A percentile compares a stretch with the other conserved stretches of the same genome.
Evolutionary conservation across 2,329 filamentous ascomycete genomes (phyloP).

Genomic region (Pseudogymnoascus sp.): DNA sequence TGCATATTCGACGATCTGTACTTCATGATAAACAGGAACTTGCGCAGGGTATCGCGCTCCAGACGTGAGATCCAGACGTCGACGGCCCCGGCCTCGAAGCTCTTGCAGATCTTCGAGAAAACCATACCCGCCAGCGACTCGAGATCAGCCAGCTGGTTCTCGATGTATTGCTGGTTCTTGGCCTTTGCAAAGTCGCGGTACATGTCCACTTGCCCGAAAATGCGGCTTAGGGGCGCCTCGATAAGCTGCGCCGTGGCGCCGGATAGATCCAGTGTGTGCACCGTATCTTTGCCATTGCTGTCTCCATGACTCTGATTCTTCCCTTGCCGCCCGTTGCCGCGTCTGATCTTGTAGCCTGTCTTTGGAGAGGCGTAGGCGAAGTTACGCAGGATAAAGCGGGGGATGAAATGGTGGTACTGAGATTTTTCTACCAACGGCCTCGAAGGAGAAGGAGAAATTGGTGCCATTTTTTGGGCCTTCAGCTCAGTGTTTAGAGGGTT

Average conservation of each 20-base stretch:
- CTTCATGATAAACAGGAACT: slow-evolving; percentile 39
- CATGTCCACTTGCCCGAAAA: slow-evolving; percentile 28
- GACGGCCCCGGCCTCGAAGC: slow-evolving; percentile 18
- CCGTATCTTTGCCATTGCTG: slow-evolving; percentile 15
- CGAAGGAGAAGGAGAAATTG: no score
- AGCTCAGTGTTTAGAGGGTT: neutral
- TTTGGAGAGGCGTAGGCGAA: slow-evolving; percentile 21
- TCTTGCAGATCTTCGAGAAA: slow-evolving; percentile 19
- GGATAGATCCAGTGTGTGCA: slow-evolving; percentile 21
- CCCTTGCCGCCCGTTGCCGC: neutral
- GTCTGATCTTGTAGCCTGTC: slow-evolving; percentile 6
- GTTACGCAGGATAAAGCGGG: slow-evolving; percentile 30
- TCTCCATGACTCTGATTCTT: no score
- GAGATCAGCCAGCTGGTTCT: slow-evolving; percentile 23
- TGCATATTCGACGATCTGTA: slow-evolving; percentile 34
- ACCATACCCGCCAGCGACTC: slow-evolving; percentile 22
- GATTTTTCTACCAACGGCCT: neutral
- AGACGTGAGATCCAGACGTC: slow-evolving; percentile 26
- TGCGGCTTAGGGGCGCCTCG: slow-evolving; percentile 20
- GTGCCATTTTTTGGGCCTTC: neutral
- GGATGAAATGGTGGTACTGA: slow-evolving; percentile 31
- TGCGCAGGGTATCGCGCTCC: slow-evolving; percentile 33
- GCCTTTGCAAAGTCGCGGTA: slow-evolving; percentile 24
- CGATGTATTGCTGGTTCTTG: slow-evolving; percentile 22
- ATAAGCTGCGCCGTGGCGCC: slow-evolving; percentile 8